Base-by-base conservation (phyloP, 495 filamentous ascomycete genomes). In the Aspergillus sparsus region DNA sequence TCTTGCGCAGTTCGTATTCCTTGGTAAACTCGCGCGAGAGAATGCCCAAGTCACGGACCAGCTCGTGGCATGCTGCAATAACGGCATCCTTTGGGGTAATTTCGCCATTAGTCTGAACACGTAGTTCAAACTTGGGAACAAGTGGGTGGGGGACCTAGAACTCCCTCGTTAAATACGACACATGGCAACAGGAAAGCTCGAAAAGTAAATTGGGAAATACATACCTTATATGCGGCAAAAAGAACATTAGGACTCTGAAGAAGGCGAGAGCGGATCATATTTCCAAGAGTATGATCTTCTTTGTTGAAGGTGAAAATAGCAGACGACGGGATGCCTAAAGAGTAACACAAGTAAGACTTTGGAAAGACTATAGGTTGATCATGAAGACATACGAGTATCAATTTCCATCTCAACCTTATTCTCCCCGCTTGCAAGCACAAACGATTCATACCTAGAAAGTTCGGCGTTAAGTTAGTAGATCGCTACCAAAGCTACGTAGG, bases 201-300 rank as follows among this genome's bases (percentile, higher is more conserved):
- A 32, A 32, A 37, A 21, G 12, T 0, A 6, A 36, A 37, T 8
- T n/a, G 32, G 13, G 18, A 49, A 52, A 49, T 18, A 50, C 80
- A 57, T 79, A 90, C 89, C 75, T 92, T 92, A 82, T 98, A 98
- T 5, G 84, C 94, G 47, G 91, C 86, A 76, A 96, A 94, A 61
- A 84, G 73, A 57, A 98, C 90, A 69, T 96, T 84, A 10, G 82
- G 77, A 53, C 87, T 87, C 68, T 90, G 86, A 66, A 91, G 82
- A 47, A 98, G 89, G 60, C 90, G 89, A 54, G 87, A 83, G 57
- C 86, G 84, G 44, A 99, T 83, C 60, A 98, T 81, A 70, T 98
- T 97, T 58, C 86, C 94, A 46, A 99, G 82, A 1, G 95, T 98
- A 74, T 98, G 94, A 70, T 99, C 95, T 70, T 99, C 95, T 74